Percentiles rank a stretch among this genome's conserved stretches.
Evolutionary conservation across 495 filamentous ascomycete genomes (phyloP).

Genomic region (Penicillium coffeae): DNA sequence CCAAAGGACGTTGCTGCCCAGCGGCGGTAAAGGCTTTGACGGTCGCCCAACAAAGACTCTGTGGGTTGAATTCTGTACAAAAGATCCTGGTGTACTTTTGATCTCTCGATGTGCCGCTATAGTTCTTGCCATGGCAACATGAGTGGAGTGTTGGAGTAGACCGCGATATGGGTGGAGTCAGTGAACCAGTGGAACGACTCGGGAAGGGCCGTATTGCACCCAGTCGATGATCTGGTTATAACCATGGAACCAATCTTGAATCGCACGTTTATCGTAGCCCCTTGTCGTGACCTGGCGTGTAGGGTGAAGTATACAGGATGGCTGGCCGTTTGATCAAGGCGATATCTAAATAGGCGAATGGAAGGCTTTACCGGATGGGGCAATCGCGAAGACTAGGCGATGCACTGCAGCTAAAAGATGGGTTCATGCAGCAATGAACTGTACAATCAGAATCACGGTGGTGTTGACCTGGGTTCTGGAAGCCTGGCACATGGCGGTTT

Average conservation of each 20-base stretch:
- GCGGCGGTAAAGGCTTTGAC: conserved; percentile 38
- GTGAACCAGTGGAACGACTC: conserved; percentile 26
- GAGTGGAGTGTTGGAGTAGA: conserved; percentile 7
- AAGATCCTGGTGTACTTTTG: conserved; percentile 8
- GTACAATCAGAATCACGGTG: conserved; percentile 11
- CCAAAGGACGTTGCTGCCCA: conserved; percentile 38
- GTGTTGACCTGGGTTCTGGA: conserved; percentile 21
- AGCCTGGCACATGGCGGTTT: conserved; percentile 22
- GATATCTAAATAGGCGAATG: conserved; percentile 4
- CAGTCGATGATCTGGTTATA: conserved; percentile 13
- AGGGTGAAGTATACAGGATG: background rate
- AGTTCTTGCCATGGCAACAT: conserved; percentile 29
- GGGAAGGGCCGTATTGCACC: conserved; percentile 20
- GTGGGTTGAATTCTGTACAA: conserved; percentile 10
- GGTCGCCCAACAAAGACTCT: conserved; percentile 32
- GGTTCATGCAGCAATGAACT: conserved; percentile 25
- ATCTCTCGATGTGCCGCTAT: conserved; percentile 4
- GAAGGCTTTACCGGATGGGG: conserved; percentile 7
- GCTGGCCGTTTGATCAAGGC: conserved; percentile 3
- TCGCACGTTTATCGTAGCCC: background rate
- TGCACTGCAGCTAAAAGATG: conserved; percentile 11
- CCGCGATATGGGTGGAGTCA: conserved; percentile 21
- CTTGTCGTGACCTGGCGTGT: background rate
- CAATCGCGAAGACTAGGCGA: background rate
- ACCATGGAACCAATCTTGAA: conserved; percentile 21